Base-by-base conservation (phyloP, 352 stramenopile genomes). In the Achlya hypogyna region DNA sequence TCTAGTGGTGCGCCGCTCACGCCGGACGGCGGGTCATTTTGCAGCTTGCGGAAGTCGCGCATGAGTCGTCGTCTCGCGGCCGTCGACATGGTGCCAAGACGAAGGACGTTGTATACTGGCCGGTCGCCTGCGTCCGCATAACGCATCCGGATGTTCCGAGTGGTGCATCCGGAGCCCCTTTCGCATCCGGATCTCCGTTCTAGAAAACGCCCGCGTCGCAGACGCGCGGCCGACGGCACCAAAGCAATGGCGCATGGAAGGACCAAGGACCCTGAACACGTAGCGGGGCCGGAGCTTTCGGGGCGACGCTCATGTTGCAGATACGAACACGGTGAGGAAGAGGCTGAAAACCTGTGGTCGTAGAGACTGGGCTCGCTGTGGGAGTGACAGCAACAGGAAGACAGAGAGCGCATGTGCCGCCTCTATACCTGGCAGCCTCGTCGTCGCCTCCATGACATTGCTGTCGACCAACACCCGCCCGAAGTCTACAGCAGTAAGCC, bases 1-100 rank as follows among this genome's bases (percentile, higher is more conserved):
- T 99, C 97, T 83, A 99, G 85, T 14, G 97, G 97, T 32, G 96
- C 96, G 32, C 95, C 97, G 14, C 91, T 98, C 16, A 99, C 95
- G 35, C 97, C 97, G 34, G 85, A 94, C 35, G 97, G 97, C 32
- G 97, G 96, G 76, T 99, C 97, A 72, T 98, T 98, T 78, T 99
- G 96, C 28, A 99, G 86, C 72, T 96, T 88, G 71, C 88, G 87
- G 74, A 99, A 99, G 78, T 99, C 97, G 64, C 95, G 87, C 81
- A 99, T 94, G 62, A 99, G 82, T 79, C 97, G 86, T 84, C 95
- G 79, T 65, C 96, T 80, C 25, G 97, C 96, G 69, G 92, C 87
- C 42, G 94, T 98, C 53, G 93, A 98, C 94, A 98, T 99, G 31
- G 2, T 56, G 1, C 31, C 49, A 27, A 10, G 16, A 1, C 49